These are phyloP conservation scores for Aspergillus amoenus DNA, from an alignment of 2,329 filamentous ascomycete species.

Conservation along the genomic window DNA sequence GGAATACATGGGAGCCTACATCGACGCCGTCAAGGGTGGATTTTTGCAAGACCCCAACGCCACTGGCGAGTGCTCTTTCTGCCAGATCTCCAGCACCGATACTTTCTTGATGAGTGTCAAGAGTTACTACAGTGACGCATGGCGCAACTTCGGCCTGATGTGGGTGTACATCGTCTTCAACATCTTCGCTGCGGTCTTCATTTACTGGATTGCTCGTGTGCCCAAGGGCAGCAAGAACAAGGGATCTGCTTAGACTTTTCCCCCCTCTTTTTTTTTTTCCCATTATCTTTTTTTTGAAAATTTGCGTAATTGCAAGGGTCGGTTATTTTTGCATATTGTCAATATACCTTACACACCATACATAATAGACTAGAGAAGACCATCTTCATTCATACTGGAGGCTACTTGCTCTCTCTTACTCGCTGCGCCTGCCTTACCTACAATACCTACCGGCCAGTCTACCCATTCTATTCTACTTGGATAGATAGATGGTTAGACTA, in stretches of 20 bases:
- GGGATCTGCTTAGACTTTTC: not conserved
- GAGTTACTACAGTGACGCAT: constrained; percentile 51
- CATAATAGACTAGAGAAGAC: constrained; percentile 8
- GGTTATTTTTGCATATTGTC: not conserved
- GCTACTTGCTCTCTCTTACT: not conserved
- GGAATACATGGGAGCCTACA: constrained; percentile 48
- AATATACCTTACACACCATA: not conserved
- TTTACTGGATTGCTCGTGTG: constrained; percentile 66
- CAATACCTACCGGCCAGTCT: not conserved
- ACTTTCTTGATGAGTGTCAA: constrained; percentile 45
- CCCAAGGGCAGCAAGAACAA: constrained; percentile 38
- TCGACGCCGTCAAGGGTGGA: constrained; percentile 34
- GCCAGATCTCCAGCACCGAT: constrained; percentile 47
- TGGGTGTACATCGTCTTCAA: constrained; percentile 69
- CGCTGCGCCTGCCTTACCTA: not conserved
- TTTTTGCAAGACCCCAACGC: constrained; percentile 45
- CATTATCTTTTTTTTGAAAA: not conserved
- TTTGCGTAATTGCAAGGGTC: not conserved
- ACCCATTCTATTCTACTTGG: not conserved
- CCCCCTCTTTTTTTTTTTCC: not conserved
- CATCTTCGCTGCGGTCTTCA: constrained; percentile 55
- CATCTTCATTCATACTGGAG: not conserved
- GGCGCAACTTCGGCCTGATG: constrained; percentile 70
- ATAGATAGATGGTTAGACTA: not conserved
- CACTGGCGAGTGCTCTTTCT: constrained; percentile 52